Evolutionary conservation across 2,329 filamentous ascomycete genomes (phyloP).

Genomic region (Diaporthe sp.): DNA sequence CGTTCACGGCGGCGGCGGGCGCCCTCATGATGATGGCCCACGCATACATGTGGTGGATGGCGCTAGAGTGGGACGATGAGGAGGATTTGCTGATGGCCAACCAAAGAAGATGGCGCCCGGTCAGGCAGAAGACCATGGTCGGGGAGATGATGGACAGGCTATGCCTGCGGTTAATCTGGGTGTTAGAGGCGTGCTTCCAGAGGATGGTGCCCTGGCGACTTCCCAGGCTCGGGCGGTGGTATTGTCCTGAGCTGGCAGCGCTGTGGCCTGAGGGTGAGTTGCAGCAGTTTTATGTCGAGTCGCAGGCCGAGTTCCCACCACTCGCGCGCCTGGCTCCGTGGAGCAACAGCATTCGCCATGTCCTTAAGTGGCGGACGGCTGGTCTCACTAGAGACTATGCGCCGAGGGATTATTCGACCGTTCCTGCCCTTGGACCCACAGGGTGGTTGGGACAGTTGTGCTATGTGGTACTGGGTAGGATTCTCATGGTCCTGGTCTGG

Average conservation of each 20-base stretch:
- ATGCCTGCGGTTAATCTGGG: background rate
- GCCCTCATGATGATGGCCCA: background rate
- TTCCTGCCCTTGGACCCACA: background rate
- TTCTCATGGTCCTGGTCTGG: background rate
- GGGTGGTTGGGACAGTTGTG: background rate
- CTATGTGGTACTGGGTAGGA: background rate
- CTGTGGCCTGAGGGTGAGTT: background rate
- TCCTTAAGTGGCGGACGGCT: background rate
- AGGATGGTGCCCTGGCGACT: background rate
- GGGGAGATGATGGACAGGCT: background rate
- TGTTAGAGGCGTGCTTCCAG: background rate
- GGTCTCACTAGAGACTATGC: background rate
- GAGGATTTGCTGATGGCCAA: accelerated
- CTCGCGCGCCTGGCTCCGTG: background rate
- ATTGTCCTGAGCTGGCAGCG: background rate
- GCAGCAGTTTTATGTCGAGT: background rate
- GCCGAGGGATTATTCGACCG: background rate
- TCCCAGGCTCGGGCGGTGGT: background rate
- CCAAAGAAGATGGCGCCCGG: background rate
- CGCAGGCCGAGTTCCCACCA: background rate
- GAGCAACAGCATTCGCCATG: background rate
- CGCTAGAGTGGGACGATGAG: background rate
- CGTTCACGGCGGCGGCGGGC: background rate
- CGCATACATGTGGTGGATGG: background rate
- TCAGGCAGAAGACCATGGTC: background rate